Evolutionary conservation across 495 filamentous ascomycete genomes (phyloP), one percentile per base, ranked within the genome.

Genomic region (Podospora tetraspora): DNA sequence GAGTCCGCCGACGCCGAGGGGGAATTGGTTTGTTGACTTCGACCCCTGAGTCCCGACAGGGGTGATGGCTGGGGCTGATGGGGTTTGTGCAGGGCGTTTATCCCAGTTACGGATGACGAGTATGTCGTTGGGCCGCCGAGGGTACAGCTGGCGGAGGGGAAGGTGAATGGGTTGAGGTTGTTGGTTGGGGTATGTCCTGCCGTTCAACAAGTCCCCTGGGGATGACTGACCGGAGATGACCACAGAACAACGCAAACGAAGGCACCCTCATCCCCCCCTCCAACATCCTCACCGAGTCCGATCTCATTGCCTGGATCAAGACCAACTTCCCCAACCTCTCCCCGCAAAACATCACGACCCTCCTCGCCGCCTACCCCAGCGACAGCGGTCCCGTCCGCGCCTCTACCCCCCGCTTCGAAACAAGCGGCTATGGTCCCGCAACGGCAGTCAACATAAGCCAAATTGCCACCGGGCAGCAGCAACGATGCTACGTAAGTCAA

Each of bases 31-130:
- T n/a, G 66, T 64, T 24, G n/a, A 60, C 11, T 57, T 56, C 11
- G 3, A 25, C 21, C 8, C 64, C 32, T 32, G 30, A 32, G 30
- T 11, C 9, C 32, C 25, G 43, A 22, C 27, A 27, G 27, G 24
- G 3, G 21, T 29, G 59, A 8, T 34, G 11, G 3, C 3, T 5
- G 13, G 29, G 34, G 32, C 57, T 43, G 58, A 59, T 24, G 8
- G 43, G 12, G 21, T 79, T 77, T 7, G 29, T 0, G 4, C 34
- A 88, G 83, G 81, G 85, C 75, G 0, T 89, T 89, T 65, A 73
- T 85, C 10, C 87, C 88, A 3, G 88, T 89, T 3, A 85, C 85
- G 1, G 88, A 89, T 68, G 86, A 84, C 3, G 70, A 68, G 0
- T 84, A 87, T 66, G 74, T 89, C 57, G 76, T 80, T 61, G 77